Conservation (phyloP, 2,329 filamentous ascomycete genomes). For the Colletotrichum sublineola region DNA sequence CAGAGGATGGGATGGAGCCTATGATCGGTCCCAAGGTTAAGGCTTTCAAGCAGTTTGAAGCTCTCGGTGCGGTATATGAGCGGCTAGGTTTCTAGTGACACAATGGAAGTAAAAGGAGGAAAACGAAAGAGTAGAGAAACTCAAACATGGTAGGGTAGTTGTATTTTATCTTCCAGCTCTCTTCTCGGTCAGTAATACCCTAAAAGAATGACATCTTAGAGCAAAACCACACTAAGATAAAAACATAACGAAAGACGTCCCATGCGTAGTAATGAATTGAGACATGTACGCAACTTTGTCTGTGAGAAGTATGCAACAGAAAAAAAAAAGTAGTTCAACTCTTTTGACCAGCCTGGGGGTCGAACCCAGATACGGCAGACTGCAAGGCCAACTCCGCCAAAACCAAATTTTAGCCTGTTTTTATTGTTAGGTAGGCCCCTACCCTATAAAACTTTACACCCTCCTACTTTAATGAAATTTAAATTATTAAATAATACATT, state of each 20-base stretch:
- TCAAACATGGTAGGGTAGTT: too few relatives aligned
- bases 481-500: too few relatives aligned
- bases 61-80: conserved; percentile 6
- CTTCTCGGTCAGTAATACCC: background rate
- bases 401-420: too few relatives aligned
- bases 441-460: too few relatives aligned
- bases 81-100: background rate
- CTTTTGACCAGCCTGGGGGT: conserved; percentile 39
- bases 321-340: background rate
- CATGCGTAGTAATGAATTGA: background rate
- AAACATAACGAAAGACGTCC: background rate
- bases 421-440: too few relatives aligned
- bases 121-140: background rate
- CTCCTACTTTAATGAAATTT: too few relatives aligned
- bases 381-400: too few relatives aligned
- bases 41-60: conserved; percentile 31
- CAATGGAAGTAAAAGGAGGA: background rate
- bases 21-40: conserved; percentile 30
- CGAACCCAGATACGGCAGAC: conserved; percentile 42
- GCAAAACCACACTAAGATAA: background rate
- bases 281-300: too few relatives aligned
- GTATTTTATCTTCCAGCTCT: background rate
- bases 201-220: background rate
- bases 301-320: background rate
- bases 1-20: conserved; percentile 60